Evolutionary conservation across 495 filamentous ascomycete genomes (phyloP), one percentile per base, ranked within the genome.

Genomic region (Xylona heveae): DNA sequence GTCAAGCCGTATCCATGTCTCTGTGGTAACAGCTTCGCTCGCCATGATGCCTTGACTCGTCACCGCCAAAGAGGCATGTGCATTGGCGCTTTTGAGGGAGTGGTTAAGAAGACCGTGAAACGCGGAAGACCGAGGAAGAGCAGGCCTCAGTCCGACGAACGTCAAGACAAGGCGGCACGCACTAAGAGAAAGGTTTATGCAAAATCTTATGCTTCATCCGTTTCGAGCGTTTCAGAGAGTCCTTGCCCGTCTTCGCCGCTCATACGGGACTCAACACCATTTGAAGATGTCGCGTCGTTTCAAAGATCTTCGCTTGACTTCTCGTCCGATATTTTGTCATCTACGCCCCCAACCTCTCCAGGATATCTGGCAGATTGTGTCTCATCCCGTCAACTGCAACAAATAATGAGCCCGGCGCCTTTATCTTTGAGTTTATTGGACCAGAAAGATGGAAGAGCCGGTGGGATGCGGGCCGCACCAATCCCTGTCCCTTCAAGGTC

Each of bases 31-130:
- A 76, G 71, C 31, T 95, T 95, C 46, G 82, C 83, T 9, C 65
- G 88, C 34, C 83, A 93, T 43, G 88, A 97, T 55, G 88, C 88
- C 32, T 59, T 97, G 20, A 95, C 88, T 25, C 66, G 88, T 25
- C 88, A 97, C 50, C 68, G 83, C 16, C 88, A 95, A 49, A 69
- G 88, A 6, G 85, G 83, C 19, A 88, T 88, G 73, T 97, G 88
- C 52, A 69, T 81, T 26, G 90, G 90, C 24, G 83, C 78, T 2
- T 84, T 91, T 42, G 79, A 82, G 39, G 80, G 78, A 9, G 63
- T 82, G 30, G 67, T 78, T 13, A 74, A 75, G 42, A 17, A 9
- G 1, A 59, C 59, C 6, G 68, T 66, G 13, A 74, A 74, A 40
- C 67, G 72, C 28, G 72, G 72, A 33, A 56, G 72, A 24, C 72